Conservation (phyloP, 371 early-diverging fungal genomes). For the Mortierella sp. region DNA sequence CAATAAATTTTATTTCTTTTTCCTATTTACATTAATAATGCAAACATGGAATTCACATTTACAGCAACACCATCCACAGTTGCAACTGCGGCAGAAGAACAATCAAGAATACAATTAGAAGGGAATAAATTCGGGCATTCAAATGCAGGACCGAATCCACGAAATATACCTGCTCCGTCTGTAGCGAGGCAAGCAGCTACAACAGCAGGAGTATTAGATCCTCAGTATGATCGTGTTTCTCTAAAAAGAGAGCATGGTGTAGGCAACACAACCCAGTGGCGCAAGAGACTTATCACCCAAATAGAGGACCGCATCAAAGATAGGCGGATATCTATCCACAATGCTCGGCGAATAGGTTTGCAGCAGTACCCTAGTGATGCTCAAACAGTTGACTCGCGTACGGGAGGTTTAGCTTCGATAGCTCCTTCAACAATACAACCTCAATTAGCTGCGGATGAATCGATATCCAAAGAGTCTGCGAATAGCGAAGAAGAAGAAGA, state of each 20-base stretch:
- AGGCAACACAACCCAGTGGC: constrained; percentile 45
- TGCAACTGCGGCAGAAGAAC: neutral
- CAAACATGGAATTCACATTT: constrained; percentile 16
- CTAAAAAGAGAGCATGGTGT: constrained; percentile 35
- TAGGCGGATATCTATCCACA: constrained; percentile 34
- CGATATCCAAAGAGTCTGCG: neutral
- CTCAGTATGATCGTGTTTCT: constrained; percentile 22
- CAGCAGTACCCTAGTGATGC: neutral
- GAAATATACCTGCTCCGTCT: neutral
- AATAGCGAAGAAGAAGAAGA: constrained; percentile 29
- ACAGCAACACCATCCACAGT: constrained; percentile 11
- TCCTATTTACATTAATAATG: too few species aligned
- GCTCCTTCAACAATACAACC: neutral
- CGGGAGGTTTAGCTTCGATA: neutral
- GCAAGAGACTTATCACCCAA: constrained; percentile 31
- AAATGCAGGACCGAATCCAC: neutral
- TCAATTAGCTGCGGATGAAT: neutral
- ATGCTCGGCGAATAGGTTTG: constrained; percentile 36
- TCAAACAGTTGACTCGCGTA: neutral
- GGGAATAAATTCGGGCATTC: neutral
- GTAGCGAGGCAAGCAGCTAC: neutral
- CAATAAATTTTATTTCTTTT: neutral
- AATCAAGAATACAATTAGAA: neutral
- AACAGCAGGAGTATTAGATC: neutral
- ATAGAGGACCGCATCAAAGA: constrained; percentile 49